These are phyloP conservation scores for Yarrowia sp. DNA, from an alignment of 805 yeast species.

Conservation along the genomic window DNA sequence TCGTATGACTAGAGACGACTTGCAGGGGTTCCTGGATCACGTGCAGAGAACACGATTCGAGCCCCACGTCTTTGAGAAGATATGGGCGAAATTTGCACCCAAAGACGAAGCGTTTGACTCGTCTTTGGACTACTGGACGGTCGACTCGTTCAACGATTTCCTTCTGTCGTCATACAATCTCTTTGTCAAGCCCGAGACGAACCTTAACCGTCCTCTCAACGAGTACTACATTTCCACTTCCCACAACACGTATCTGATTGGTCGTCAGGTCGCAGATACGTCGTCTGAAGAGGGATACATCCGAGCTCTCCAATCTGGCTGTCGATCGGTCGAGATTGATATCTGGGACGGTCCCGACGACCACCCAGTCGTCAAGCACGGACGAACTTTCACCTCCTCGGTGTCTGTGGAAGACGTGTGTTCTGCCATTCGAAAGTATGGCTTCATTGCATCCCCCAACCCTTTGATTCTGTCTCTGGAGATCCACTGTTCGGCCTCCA, in stretches of 20 bases:
- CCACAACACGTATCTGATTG: conserved; percentile 89
- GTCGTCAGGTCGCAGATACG: conserved; percentile 85
- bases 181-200: conserved; percentile 46
- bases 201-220: conserved; percentile 70
- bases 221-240: conserved; percentile 92
- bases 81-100: conserved; percentile 53
- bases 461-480: conserved; percentile 90
- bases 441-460: conserved; percentile 83
- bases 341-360: conserved; percentile 81
- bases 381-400: conserved; percentile 79
- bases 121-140: conserved; percentile 38
- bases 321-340: conserved; percentile 94
- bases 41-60: conserved; percentile 58
- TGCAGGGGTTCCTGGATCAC: conserved; percentile 55
- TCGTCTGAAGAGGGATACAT: conserved; percentile 91
- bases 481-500: conserved; percentile 72
- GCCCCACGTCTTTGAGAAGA: conserved; percentile 47
- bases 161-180: conserved; percentile 48
- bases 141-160: conserved; percentile 52
- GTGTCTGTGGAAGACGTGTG: conserved; percentile 74
- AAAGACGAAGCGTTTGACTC: conserved; percentile 38
- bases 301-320: conserved; percentile 85
- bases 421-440: conserved; percentile 77
- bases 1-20: conserved; percentile 46
- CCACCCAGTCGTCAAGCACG: conserved; percentile 91